phyloP scores from a whole-genome alignment of 768 basidiomycete species.

The Leccinum broughii region DNA sequence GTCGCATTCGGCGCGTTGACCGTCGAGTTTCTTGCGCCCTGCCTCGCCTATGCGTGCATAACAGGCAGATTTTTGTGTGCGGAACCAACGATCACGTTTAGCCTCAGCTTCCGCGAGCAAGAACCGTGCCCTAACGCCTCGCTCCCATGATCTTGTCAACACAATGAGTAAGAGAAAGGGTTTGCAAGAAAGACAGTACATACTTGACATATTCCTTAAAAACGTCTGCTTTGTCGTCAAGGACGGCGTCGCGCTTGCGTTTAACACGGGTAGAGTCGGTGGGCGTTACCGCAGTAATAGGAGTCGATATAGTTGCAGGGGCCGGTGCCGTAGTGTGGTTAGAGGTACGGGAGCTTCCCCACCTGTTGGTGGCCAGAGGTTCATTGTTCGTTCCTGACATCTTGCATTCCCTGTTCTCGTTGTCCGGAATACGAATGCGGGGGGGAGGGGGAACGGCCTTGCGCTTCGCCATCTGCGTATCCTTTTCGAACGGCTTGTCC shows the following conservation, averaged over 20 bases:
- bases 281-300: slow-evolving; percentile 14
- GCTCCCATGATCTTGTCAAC: slow-evolving; percentile 29
- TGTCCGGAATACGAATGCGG: slow-evolving; percentile 25
- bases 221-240: slow-evolving; percentile 24
- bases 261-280: slow-evolving; percentile 21
- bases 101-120: slow-evolving; percentile 30
- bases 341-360: slow-evolving; percentile 13
- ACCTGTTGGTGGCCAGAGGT: slow-evolving; percentile 16
- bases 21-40: slow-evolving; percentile 31
- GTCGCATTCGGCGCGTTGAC: slow-evolving; percentile 26
- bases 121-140: slow-evolving; percentile 29
- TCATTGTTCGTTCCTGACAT: slow-evolving; percentile 28
- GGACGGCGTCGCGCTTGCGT: slow-evolving; percentile 25
- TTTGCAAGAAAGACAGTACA: slow-evolving; percentile 4
- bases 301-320: slow-evolving; percentile 14
- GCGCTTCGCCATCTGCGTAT: slow-evolving; percentile 6
- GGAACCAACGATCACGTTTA: slow-evolving; percentile 31
- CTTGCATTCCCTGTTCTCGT: slow-evolving; percentile 15
- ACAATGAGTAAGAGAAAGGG: background rate
- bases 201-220: slow-evolving; percentile 35
- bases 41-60: slow-evolving; percentile 33
- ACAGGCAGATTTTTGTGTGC: slow-evolving; percentile 31
- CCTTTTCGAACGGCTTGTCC: slow-evolving; percentile 7
- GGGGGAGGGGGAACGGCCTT: slow-evolving; percentile 24
- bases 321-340: slow-evolving; percentile 8